Evolutionary conservation across 306 rosid species (phyloP), one percentile per base, ranked within the genome.

Genomic region (Abrus precatorius): DNA sequence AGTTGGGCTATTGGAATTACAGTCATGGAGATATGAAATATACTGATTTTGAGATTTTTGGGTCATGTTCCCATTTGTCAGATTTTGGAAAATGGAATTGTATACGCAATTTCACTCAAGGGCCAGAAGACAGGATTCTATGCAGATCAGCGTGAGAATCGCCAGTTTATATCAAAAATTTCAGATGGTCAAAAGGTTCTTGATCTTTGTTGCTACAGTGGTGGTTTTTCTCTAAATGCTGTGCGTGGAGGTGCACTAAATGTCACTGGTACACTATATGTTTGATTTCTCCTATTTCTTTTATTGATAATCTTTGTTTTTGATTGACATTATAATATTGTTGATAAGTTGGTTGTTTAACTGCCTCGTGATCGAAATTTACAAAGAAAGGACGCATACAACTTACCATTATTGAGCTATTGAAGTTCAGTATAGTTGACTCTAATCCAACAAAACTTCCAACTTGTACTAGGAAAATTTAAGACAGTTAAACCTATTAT

Each of bases 41-140:
- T 71, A 64, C 62, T 1, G 54, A 68, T 12, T 67, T 49, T 56
- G 48, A 72, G 44, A 43, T 6, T 76, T 66, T 84, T 12, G 71
- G 54, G 72, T 76, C 53, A 34, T 56, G 83, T 77, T 30, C 59
- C 53, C 10, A 34, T 79, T 48, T 80, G 72, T 47, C 82, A 95
- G 98, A 91, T 92, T 44, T 70, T 72, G 68, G 99, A 95, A 85
- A 95, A 91, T 79, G 94, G 88, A 72, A 88, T 93, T 77, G 82
- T 44, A 11, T 93, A 93, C 82, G 78, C 97, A 49, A 88, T 95
- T 85, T 95, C 97, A 72, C 87, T 93, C 32, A 93, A 88, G 44
- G 99, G 98, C 20, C 99, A 95, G 87, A 95, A 95, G 89, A 95
- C 98, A 2, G 98, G 98, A 77, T 95, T 95, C 78, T 93, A 95